Base-by-base conservation (phyloP, 805 yeast species). In the Brettanomyces nanus region DNA sequence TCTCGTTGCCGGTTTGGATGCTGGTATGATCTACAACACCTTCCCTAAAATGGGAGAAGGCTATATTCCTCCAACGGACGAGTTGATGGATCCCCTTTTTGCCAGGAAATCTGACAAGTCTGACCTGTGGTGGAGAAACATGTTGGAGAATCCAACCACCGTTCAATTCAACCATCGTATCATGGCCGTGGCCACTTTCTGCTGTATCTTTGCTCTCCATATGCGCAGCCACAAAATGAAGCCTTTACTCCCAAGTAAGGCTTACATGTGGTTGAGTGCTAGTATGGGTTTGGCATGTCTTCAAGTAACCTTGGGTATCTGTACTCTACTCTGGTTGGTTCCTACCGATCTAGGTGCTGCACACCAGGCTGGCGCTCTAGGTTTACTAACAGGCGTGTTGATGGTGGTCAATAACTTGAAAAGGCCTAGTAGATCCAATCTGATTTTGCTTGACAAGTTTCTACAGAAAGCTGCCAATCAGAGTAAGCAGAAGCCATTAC, bases 1-100 rank as follows among this genome's bases (percentile, higher is more conserved):
- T 13, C 77, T 92, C 70, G 99, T 92, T 32, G 98, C 99, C 13
- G 98, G 98, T 6, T 68, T 92, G 39, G 98, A 92, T 62, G 98
- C 99, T 3, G 98, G 98, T 35, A 68, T 89, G 61, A 87, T 92
- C 47, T 92, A 92, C 62, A 92, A 92, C 61, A 81, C 94, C 4
- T 92, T 87, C 73, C 98, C 99, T 23, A 84, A 80, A 51, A 92
- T 92, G 98, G 97, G 97, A 30, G 85, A 85, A 36, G 75, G 73
- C 29, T 71, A 73, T 63, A 46, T 83, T 28, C 98, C 99, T 7
- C 72, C 83, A 14, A 60, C 55, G n/a, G 63, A 71, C 45, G 99
- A 92, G 58, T 65, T 92, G 35, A 74, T 89, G 68, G 82, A 84
- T 33, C 77, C 81, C 4, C 69, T 72, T 15, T 92, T 68, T 56